Evolutionary conservation across 2,329 filamentous ascomycete genomes (phyloP).

Genomic region (Verticillium isaacii): DNA sequence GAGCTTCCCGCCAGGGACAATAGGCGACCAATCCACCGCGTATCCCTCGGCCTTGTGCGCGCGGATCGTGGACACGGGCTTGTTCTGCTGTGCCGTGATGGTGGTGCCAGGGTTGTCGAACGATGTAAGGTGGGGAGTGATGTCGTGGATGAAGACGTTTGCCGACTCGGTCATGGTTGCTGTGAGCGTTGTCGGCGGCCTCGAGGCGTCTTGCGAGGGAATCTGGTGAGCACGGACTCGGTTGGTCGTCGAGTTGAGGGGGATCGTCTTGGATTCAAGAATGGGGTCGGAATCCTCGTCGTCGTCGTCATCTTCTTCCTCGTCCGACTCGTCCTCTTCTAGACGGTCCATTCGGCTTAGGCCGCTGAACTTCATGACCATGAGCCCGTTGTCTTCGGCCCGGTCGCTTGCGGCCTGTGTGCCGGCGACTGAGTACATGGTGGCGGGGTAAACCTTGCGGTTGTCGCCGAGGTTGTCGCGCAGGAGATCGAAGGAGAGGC

Average conservation of each 20-base stretch:
- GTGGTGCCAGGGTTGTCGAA: conserved; percentile 85
- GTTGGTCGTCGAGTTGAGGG: conserved; percentile 83
- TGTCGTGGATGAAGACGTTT: conserved; percentile 87
- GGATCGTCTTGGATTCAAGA: conserved; percentile 86
- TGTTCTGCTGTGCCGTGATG: conserved; percentile 78
- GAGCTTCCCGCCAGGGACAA: conserved; percentile 76
- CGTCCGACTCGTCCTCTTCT: conserved; percentile 60
- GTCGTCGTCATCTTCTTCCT: conserved; percentile 67
- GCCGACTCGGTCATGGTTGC: conserved; percentile 90
- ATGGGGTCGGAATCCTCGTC: conserved; percentile 82
- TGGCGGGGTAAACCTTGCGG: conserved; percentile 89
- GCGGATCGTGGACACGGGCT: conserved; percentile 79
- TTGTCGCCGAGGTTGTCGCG: conserved; percentile 81
- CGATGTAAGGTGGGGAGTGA: conserved; percentile 80
- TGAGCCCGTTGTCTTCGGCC: conserved; percentile 83
- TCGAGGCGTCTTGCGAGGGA: conserved; percentile 63
- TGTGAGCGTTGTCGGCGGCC: conserved; percentile 75
- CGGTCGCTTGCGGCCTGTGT: conserved; percentile 79
- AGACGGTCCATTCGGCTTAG: conserved; percentile 80
- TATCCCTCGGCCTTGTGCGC: conserved; percentile 95
- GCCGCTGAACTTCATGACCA: conserved; percentile 95
- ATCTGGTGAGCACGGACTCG: conserved; percentile 84
- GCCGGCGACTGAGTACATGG: conserved; percentile 89
- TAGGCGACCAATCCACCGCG: conserved; percentile 91
- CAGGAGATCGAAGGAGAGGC: conserved; percentile 91